Base-by-base conservation (phyloP, 2,329 filamentous ascomycete genomes). In the Xylariales sp. region DNA sequence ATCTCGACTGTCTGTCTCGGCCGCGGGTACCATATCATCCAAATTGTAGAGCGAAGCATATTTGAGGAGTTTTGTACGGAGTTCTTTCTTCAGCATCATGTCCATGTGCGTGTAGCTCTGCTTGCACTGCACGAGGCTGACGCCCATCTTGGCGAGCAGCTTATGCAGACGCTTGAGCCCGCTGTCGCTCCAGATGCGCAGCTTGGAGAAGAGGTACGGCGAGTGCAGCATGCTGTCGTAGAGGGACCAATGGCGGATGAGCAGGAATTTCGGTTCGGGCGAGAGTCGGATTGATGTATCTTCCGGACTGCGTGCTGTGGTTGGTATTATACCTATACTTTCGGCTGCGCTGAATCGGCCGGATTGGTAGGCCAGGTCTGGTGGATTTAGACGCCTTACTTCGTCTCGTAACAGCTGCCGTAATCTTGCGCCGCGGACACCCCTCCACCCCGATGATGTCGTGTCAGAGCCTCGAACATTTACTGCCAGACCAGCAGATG, bases 191-290 rank as follows among this genome's bases (percentile, higher is more conserved):
- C 93, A 98, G 34, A 95, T 89, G 63, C 94, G 91, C 33, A 98
- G 74, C 22, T 88, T 80, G 3, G 91, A 88, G 45, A 94, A 91
- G 4, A 98, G 78, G 57, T 96, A 97, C 0, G 91, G 90, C 0
- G 90, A 96, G 61, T 98, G 93, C 10, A 97, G 75, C 93, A 98
- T 97, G 61, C 89, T 95, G 57, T 98, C 93, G 62, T 97, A 97
- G 11, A 98, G 71, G 52, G 88, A 95, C 93, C 93, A 98, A 61
- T 98, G 93, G 24, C 93, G 76, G 40, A 97, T 87, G 1, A 98
- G 77, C 19, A 97, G 76, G 52, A 98, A 95, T 29, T 87, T 85
- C 8, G 93, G 94, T 58, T 98, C 93, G 0, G 93, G 93, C 0
- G 90, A 95, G 28, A 98, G 70, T 16, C 90, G 82, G 51, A 98